Evolutionary conservation across 2,329 filamentous ascomycete genomes (phyloP), one percentile per base, ranked within the genome.

Genomic region (Uncinocarpus reesii): DNA sequence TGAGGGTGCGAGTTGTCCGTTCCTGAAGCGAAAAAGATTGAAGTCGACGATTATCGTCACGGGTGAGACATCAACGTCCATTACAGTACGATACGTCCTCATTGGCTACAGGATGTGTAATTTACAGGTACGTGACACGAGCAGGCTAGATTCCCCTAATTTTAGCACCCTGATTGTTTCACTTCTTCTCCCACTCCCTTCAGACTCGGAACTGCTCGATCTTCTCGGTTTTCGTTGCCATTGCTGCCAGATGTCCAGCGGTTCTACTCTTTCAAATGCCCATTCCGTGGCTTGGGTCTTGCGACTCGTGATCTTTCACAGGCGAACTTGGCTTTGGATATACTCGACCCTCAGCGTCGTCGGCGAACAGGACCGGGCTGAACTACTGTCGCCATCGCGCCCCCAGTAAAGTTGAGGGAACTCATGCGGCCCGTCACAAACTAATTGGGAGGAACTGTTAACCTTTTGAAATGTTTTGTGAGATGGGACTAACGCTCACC

Each of bases 371-470:
- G 58, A 62, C 24, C 52, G 57, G 7, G 65, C 65, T 13, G 59
- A 23, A 3, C 51, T 23, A 37, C 58, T 54, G 38, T 55, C 58
- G 10, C 53, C 31, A 48, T 61, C 55, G 6, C 64, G 42, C 8
- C 26, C 20, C 53, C 62, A 68, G 59, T 68, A 69, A 7, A 69
- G 58, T 52, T 69, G 65, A 21, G 66, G 65, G 16, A 56, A 58
- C 31, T 61, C 61, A 55, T 69, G 65, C 52, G 55, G 62, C 66
- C 65, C 68, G 43, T 68, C 61, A 51, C 66, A 69, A 6, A 65
- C 66, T 68, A 47, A 29, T 28, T 21, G 29, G 45, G 8, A 45
- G 13, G 18, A 21, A 20, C 20, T 21, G n/a, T 49, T 36, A 40
- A 24, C 45, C 41, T n/a, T 16, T n/a, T 21, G 23, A 38, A 20